These are phyloP conservation scores for Saturnispora sekii DNA, from an alignment of 805 yeast species.

Conservation along the genomic window DNA sequence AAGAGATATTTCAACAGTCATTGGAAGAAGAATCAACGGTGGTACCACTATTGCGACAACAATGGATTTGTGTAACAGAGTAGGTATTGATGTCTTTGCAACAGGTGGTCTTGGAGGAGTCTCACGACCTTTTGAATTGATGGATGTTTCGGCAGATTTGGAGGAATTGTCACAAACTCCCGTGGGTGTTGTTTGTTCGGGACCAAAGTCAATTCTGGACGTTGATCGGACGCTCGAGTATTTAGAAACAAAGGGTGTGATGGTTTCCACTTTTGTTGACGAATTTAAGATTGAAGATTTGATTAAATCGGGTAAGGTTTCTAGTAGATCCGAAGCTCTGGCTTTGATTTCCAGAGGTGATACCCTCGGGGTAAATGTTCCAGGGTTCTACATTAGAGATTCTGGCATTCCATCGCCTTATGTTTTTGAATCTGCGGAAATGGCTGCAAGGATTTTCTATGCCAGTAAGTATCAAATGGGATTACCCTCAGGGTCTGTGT, in stretches of 20 bases:
- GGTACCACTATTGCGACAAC: constrained; percentile 90
- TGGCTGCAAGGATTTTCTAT: constrained; percentile 57
- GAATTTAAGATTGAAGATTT: constrained; percentile 10
- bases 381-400: constrained; percentile 75
- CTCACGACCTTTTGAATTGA: constrained; percentile 62
- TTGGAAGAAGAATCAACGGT: constrained; percentile 57
- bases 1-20: constrained; percentile 65
- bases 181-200: constrained; percentile 85
- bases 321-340: neutral
- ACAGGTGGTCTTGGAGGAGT: constrained; percentile 95
- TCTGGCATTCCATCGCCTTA: constrained; percentile 69
- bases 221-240: constrained; percentile 75
- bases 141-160: constrained; percentile 82
- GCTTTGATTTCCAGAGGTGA: constrained; percentile 4
- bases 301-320: neutral
- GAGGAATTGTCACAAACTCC: constrained; percentile 79
- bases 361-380: constrained; percentile 31
- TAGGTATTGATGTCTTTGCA: constrained; percentile 78
- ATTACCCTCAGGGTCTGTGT: constrained; percentile 57
- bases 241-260: constrained; percentile 85
- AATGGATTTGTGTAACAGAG: constrained; percentile 66
- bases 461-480: constrained; percentile 37
- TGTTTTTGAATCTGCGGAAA: constrained; percentile 38
- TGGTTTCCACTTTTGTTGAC: constrained; percentile 51
- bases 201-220: constrained; percentile 81